phyloP scores from a whole-genome alignment of 78 protist genomes.

The Pelomyxa schiedti region DNA sequence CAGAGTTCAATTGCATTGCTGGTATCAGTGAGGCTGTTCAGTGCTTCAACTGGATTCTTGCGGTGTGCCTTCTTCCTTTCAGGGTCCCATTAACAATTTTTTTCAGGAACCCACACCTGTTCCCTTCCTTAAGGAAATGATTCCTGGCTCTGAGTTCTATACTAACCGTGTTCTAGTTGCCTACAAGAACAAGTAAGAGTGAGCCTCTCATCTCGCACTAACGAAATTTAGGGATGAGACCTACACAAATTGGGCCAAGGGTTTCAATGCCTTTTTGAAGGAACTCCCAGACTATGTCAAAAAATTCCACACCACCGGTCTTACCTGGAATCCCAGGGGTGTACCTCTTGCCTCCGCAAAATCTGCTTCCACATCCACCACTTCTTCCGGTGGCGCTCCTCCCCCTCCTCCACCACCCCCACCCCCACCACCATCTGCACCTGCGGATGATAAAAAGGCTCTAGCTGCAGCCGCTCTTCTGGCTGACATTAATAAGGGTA shows the following conservation, averaged over 20 bases:
- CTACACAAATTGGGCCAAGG: slow-evolving; percentile 43
- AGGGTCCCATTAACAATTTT: background rate
- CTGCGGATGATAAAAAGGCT: slow-evolving; percentile 1
- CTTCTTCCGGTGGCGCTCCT: slow-evolving; percentile 14
- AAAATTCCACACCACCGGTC: slow-evolving; percentile 58
- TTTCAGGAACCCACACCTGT: slow-evolving; percentile 64
- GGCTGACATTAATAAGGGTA: slow-evolving; percentile 52
- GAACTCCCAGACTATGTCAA: slow-evolving; percentile 48
- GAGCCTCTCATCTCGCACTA: background rate
- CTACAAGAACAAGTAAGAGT: slow-evolving; percentile 43
- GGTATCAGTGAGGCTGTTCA: slow-evolving; percentile 40
- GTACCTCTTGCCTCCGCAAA: slow-evolving; percentile 9
- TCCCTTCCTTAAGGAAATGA: slow-evolving; percentile 54
- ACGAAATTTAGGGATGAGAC: slow-evolving; percentile 20
- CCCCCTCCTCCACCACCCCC: slow-evolving; percentile 38
- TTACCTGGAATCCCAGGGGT: slow-evolving; percentile 54
- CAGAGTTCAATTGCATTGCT: slow-evolving; percentile 37
- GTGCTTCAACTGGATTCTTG: slow-evolving; percentile 46
- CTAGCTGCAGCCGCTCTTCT: slow-evolving; percentile 42
- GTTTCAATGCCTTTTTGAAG: slow-evolving; percentile 18
- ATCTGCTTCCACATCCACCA: slow-evolving; percentile 28
- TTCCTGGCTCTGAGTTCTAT: slow-evolving; percentile 45
- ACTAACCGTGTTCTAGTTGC: slow-evolving; percentile 50
- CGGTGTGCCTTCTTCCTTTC: background rate
- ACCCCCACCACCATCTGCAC: background rate